Conservation (phyloP, 2,329 filamentous ascomycete species). For the Fusarium incarnatum region DNA sequence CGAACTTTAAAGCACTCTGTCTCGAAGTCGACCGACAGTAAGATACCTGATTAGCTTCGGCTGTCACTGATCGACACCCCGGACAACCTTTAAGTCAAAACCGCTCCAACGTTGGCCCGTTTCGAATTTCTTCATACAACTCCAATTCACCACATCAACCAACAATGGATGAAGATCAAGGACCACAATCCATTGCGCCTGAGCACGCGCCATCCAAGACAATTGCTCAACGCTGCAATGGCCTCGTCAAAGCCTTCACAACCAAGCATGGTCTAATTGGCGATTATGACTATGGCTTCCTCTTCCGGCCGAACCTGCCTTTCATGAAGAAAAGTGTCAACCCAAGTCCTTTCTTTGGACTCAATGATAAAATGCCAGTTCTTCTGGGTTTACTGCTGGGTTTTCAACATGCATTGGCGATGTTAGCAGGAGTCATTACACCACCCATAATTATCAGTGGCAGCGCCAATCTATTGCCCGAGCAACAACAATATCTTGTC, state of each 20-base stretch:
- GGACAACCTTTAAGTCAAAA: constrained; percentile 6
- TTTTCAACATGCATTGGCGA: constrained; percentile 82
- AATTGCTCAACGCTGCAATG: constrained; percentile 44
- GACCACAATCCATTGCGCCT: constrained; percentile 62
- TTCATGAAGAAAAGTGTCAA: constrained; percentile 74
- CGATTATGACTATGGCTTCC: constrained; percentile 88
- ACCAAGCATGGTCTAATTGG: constrained; percentile 81
- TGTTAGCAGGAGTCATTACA: constrained; percentile 81
- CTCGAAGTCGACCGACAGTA: constrained; percentile 9
- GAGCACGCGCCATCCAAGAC: constrained; percentile 50
- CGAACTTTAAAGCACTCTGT: not conserved
- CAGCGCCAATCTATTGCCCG: constrained; percentile 71
- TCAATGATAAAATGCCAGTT: constrained; percentile 82
- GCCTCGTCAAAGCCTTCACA: constrained; percentile 56
- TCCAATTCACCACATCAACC: constrained; percentile 14
- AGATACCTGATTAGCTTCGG: constrained; percentile 17
- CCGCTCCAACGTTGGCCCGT: constrained; percentile 1
- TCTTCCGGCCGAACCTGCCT: constrained; percentile 85
- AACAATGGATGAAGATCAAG: constrained; percentile 68
- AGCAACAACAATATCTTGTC: constrained; percentile 79
- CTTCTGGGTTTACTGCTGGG: constrained; percentile 79
- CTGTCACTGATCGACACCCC: constrained; percentile 10
- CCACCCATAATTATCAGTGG: constrained; percentile 78
- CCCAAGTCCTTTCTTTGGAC: constrained; percentile 81
- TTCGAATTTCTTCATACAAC: constrained; percentile 16